Conservation (phyloP, 2,329 filamentous ascomycete species). For the Fusarium musae region DNA sequence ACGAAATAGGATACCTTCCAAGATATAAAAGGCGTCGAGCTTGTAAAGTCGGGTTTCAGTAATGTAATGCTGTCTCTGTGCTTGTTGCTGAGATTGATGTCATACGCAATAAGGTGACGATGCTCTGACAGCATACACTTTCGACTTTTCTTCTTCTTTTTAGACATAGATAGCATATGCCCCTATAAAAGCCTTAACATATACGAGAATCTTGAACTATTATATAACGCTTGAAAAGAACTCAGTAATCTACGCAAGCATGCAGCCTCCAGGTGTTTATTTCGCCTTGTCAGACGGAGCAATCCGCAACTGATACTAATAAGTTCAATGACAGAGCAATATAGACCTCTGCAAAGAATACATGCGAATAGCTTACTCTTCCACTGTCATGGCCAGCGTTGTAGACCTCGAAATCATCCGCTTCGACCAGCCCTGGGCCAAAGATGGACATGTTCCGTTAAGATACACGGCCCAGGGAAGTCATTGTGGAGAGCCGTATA, state of each 20-base stretch:
- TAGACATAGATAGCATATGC: background rate
- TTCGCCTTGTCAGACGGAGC: conserved; percentile 10
- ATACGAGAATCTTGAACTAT: background rate
- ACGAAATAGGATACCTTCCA: background rate
- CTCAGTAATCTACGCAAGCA: background rate
- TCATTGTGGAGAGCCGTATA: conserved; percentile 40
- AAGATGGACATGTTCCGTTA: conserved; percentile 38
- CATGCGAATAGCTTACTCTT: conserved; percentile 30
- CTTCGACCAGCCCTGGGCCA: conserved; percentile 41
- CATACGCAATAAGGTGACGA: conserved; percentile 14
- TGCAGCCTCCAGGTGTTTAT: conserved; percentile 3
- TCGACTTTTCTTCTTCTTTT: background rate
- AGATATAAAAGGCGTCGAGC: background rate
- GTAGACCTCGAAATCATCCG: conserved; percentile 35
- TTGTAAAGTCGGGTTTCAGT: background rate
- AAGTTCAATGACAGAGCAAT: background rate
- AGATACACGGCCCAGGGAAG: conserved; percentile 41
- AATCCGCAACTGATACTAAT: background rate
- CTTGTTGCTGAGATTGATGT: conserved; percentile 1
- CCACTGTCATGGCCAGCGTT: conserved; percentile 37
- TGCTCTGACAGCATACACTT: conserved; percentile 11
- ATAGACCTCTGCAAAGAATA: conserved; percentile 25
- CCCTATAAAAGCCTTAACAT: background rate
- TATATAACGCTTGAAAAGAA: no score
- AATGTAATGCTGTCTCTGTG: background rate